Base-by-base conservation (phyloP, 306 rosid species). In the Senna siamea region DNA sequence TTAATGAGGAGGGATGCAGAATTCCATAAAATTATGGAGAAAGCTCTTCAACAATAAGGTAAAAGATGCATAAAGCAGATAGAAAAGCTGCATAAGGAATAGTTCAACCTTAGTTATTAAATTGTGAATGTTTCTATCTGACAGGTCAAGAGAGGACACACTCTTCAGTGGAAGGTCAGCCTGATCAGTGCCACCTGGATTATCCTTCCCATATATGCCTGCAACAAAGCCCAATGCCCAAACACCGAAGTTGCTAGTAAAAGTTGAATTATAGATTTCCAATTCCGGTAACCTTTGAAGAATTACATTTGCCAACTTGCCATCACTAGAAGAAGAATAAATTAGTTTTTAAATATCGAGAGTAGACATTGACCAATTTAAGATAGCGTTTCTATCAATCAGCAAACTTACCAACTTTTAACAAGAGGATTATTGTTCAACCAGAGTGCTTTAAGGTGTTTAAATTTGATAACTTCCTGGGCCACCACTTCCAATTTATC, bases 191-290 rank as follows among this genome's bases (percentile, higher is more conserved):
- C 81, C 79, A 58, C 88, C 86, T 4, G 91, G 90, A 78, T 81
- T 89, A 79, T 93, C 92, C 84, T 91, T 91, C 67, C 70, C 94
- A 68, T 86, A 91, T 54, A 91, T 78, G 50, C 84, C 98, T 66
- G 94, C 97, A 68, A 93, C 90, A 77, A 88, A 93, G 50, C 97
- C 96, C 87, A 91, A 56, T 11, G 98, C 97, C 96, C 97, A 89
- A 69, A 79, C 77, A 23, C 89, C 92, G 80, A 68, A 89, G 43
- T 88, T 89, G 61, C 73, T 48, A 4, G 96, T 89, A 75, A 89
- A 91, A 37, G 35, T 69, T 32, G 96, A 93, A 81, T 93, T 91
- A 87, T 78, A 91, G 72, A 91, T 87, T 82, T 93, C 93, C 72
- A 93, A 79, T 74, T 80, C 83, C 0, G 89, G 89, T 66, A 87